Base-by-base conservation (phyloP, 1,284 basidiomycete genomes). In the Leccinum variabile region DNA sequence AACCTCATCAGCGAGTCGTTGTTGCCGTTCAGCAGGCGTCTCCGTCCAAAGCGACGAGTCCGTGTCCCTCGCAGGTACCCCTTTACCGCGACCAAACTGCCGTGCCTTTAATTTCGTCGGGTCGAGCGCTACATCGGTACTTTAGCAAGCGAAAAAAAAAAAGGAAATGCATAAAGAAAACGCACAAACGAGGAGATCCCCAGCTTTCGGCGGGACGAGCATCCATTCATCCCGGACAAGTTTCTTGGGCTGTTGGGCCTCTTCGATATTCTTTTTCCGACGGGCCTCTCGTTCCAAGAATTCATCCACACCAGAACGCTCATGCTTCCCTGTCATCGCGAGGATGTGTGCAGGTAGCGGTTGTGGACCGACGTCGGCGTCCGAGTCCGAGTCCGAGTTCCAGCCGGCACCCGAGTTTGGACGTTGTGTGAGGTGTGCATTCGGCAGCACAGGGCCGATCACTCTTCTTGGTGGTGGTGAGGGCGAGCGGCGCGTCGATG, bases 221-320 rank as follows among this genome's bases (percentile, higher is more conserved):
- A 97, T 97, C 95, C 95, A 97, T 73, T 95, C 94, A 37, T 96
- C 93, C 59, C 95, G 85, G 73, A 93, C 81, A 33, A 85, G 79
- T 52, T 84, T 84, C 75, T 93, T 91, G 6, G 90, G 90, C 68
- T 89, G 87, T 16, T 79, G 78, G 14, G 85, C 86, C 79, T 91
- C 89, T 80, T 92, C 89, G 35, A 85, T 77, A 57, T 85, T 78
- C 69, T 89, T 85, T 64, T 85, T 79, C 64, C 90, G 78, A 63
- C 85, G 81, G 70, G 92, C 91, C 75, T 97, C 95, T 57, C 84
- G 82, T 71, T 92, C 93, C 68, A 92, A 76, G 68, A 97, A 95
- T 71, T 90, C 87, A 55, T 84, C 77, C 2, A 94, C 89, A 2
- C 87, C 91, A 2, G 72, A 75, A 39, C 41, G 39, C 35, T 59